Evolutionary conservation across 2,329 filamentous ascomycete genomes (phyloP), one percentile per base, ranked within the genome.

Genomic region (Zymoseptoria tritici): DNA sequence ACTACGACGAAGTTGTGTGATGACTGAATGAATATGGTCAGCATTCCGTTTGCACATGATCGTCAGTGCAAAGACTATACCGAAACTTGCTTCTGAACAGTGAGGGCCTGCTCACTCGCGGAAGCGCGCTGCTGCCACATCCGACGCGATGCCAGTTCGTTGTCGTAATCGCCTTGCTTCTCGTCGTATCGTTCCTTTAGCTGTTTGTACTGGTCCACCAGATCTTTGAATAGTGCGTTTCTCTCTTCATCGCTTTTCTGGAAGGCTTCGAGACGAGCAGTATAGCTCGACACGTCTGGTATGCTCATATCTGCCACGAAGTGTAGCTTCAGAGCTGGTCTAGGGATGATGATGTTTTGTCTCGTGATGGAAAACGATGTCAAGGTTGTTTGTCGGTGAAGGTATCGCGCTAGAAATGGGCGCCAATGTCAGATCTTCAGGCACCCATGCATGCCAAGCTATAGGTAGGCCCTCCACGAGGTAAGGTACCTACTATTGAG

Each of bases 1-100:
- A 73, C 76, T 66, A 79, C 66, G 11, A 77, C 76, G 60, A 80
- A 80, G 19, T 77, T 74, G 61, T 72, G 77, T 36, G 68, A 67
- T 11, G 62, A 64, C 68, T 73, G 54, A 6, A 46, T 8, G 8
- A 7, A 31, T 55, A 57, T 16, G 4, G 13, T 16, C 11, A 57
- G 58, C 36, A 13, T 2, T 49, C 2, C 29, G 29, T 21, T 16
- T 51, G 46, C 21, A 50, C 7, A 6, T n/a, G 5, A 13, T 2
- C 9, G 22, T 7, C 22, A 53, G 52, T 16, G 11, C 20, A 31
- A 13, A 11, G n/a, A 21, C 19, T 65, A 29, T 57, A 70, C 68
- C 26, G 68, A 69, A 49, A 59, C 61, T 51, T 71, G 66, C 54
- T 63, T 65, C 31, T 65, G 63, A 54, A 67, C 59, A n/a, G 57